These are phyloP conservation scores for Peziza echinospora DNA, from an alignment of 495 filamentous ascomycete species.

Conservation along the genomic window DNA sequence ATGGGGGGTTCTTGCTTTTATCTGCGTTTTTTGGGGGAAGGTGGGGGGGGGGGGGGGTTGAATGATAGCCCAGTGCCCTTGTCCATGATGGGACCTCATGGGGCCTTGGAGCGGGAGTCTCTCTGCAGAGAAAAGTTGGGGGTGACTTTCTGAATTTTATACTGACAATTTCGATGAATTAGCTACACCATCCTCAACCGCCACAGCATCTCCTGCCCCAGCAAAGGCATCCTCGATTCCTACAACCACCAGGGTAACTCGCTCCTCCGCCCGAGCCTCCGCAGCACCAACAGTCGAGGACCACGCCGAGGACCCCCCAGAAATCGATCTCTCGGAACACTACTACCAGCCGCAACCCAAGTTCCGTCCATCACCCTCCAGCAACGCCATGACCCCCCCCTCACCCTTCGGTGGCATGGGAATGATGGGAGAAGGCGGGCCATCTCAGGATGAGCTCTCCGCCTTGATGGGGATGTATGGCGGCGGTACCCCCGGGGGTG, in stretches of 20 bases:
- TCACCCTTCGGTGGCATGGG: slow-evolving; percentile 14
- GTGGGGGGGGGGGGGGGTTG: too few relatives aligned
- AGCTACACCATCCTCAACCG: background rate
- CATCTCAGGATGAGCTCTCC: slow-evolving; percentile 20
- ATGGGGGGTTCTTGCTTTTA: too few relatives aligned
- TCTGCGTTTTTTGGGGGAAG: too few relatives aligned
- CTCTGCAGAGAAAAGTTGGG: background rate
- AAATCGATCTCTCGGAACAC: slow-evolving; percentile 50
- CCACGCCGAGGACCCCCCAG: slow-evolving; percentile 39
- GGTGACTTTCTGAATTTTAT: background rate
- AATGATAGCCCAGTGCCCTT: too few relatives aligned
- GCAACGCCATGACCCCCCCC: background rate
- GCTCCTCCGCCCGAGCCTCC: slow-evolving; percentile 1
- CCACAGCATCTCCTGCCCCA: too few relatives aligned
- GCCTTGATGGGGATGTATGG: slow-evolving; percentile 23
- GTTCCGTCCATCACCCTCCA: background rate
- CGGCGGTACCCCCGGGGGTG: slow-evolving; percentile 1
- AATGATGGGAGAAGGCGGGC: slow-evolving; percentile 22
- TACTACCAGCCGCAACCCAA: slow-evolving; percentile 24
- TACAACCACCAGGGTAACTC: slow-evolving; percentile 1
- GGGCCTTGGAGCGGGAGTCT: too few relatives aligned
- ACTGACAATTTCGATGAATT: background rate
- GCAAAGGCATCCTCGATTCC: slow-evolving; percentile 1
- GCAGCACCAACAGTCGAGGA: slow-evolving; percentile 8
- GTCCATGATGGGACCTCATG: too few relatives aligned